Evolutionary conservation across 1,284 basidiomycete genomes (phyloP), one percentile per base, ranked within the genome.

Genomic region (Vanrija humicola): DNA sequence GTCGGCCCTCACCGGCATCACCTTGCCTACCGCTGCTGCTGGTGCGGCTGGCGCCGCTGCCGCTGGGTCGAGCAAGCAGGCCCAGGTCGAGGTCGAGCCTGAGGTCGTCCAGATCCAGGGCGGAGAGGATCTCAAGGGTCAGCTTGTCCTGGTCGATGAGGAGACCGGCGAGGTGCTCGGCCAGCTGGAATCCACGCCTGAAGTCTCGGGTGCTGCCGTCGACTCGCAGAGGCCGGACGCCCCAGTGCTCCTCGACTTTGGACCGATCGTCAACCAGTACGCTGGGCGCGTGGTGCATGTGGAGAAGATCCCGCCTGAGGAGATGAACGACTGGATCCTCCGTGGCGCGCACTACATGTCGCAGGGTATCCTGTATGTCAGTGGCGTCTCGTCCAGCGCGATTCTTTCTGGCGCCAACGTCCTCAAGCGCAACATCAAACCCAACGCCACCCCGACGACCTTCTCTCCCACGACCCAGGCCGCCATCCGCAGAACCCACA

Each of bases 201-300:
- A 77, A 25, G 80, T 88, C 15, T 78, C 66, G 86, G 87, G 63
- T 38, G 57, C 19, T 78, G 82, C 12, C 3, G 68, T 74, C 29
- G 76, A 83, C 42, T 65, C 72, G 46, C 66, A 76, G 23, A 8
- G 82, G 82, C 8, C 80, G 81, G 46, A 82, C 84, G 61, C 79
- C 50, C 84, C 87, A 1, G 87, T 91, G 19, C 74, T 90, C 46
- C 81, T 91, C 55, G 87, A 90, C 68, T 80, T 90, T 34, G 82
- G 83, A 0, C 81, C 82, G 28, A 73, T 78, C 15, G 77, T 77
- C 44, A 64, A 73, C 43, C 69, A 64, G 6, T 75, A 69, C 14
- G 61, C 62, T 43, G 77, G 72, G 3, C 79, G 68, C 16, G 57
- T 76, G 74, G 59, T 82, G 79, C 46, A 59, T 18, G 76, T 76